Base-by-base conservation (phyloP, 768 basidiomycete species). In the Lanmaoa pseudosensibilis region DNA sequence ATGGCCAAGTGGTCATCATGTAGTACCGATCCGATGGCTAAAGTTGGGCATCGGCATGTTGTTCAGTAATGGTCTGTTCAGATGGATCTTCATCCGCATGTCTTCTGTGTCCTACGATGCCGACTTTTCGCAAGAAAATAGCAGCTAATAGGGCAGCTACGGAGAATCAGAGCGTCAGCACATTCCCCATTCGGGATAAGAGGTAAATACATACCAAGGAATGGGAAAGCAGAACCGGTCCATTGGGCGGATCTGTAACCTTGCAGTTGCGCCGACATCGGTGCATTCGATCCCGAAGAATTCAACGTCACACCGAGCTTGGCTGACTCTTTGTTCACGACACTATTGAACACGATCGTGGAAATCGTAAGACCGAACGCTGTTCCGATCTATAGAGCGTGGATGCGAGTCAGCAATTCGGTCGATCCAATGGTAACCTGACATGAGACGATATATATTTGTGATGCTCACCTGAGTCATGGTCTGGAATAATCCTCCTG, bases 401-500 rank as follows among this genome's bases (percentile, higher is more conserved):
- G 10, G 25, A 23, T 13, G 12, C 6, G 23, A 32, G 23, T 58
- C 37, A 56, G 27, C 36, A 27, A 45, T 39, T 15, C 36, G 2
- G 30, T n/a, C 10, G 19, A 45, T 45, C 43, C 34, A 18, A 34
- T 27, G 18, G 45, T 34, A n/a, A n/a, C 50, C 9, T 19, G 46
- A 39, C 46, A n/a, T 21, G 27, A 43, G 16, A 44, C 4, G 25
- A n/a, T 19, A 53, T 15, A 15, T 18, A 10, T 41, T 23, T 33
- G 40, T 6, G 45, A 50, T 18, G 7, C 72, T 54, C 55, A 84
- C 86, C 75, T 88, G 86, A 6, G 81, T 86, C 81, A 92, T 84
- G 1, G 90, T 90, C 65, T 88, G 87, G 70, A 92, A 91, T 19
- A 91, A 56, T 12, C 83, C 90, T 3, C 88, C 90, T 6, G 85